These are phyloP conservation scores for Termitomyces sp. DNA, from an alignment of 768 basidiomycete genomes.

Conservation along the genomic window DNA sequence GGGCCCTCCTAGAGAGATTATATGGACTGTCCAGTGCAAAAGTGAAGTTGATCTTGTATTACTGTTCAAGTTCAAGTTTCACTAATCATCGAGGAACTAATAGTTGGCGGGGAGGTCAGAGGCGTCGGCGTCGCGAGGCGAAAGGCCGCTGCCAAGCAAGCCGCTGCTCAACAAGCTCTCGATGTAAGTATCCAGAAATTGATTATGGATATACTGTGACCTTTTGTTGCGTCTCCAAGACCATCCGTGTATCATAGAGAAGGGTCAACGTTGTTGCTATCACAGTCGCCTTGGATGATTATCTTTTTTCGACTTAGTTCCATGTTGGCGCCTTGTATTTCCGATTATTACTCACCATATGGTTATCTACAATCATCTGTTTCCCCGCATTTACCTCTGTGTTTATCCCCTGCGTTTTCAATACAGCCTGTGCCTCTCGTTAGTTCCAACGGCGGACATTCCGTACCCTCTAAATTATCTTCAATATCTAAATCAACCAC, in stretches of 20 bases:
- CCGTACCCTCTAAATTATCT: neutral
- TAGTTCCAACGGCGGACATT: neutral
- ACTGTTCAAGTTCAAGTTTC: neutral
- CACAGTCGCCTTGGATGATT: neutral
- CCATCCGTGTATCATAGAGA: neutral
- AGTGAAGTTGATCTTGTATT: conserved; percentile 27
- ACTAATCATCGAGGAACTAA: conserved; percentile 2
- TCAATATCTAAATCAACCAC: neutral
- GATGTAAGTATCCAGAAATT: conserved; percentile 19
- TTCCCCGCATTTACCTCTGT: neutral
- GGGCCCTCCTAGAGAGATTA: conserved; percentile 35
- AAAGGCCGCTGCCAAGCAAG: conserved; percentile 42
- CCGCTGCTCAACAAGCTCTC: conserved; percentile 41
- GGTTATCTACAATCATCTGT: neutral
- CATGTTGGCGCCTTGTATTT: too few relatives aligned
- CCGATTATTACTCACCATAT: too few relatives aligned
- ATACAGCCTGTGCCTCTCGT: too few relatives aligned
- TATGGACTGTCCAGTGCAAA: conserved; percentile 53
- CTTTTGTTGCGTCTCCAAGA: neutral
- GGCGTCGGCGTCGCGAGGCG: conserved; percentile 39
- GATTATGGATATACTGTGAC: neutral
- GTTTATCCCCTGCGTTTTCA: neutral
- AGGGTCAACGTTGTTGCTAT: neutral
- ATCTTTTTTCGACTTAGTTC: neutral
- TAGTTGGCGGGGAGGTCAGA: conserved; percentile 43